Percentiles rank a stretch among this genome's conserved stretches.
Conservation (phyloP, 2,329 filamentous ascomycete species). For the Sarocladiaceae sp. region DNA sequence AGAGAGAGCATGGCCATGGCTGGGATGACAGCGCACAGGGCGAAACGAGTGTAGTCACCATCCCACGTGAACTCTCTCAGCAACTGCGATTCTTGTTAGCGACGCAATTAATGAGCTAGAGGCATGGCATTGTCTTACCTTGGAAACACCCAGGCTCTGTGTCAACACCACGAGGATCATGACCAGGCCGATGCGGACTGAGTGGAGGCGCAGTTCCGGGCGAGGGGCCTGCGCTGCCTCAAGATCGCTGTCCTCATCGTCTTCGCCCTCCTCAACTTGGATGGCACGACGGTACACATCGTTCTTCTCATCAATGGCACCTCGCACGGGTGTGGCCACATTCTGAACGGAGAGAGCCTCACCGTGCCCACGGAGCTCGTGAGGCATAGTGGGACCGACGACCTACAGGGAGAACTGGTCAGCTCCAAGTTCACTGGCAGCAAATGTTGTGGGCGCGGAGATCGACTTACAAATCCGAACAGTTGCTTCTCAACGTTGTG, state of each 20-base stretch:
- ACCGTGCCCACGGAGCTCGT: constrained; percentile 17
- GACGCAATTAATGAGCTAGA: not conserved
- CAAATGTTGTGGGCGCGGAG: not conserved
- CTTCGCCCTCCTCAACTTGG: constrained; percentile 21
- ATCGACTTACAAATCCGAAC: constrained; percentile 18
- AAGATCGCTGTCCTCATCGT: constrained; percentile 15
- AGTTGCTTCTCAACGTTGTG: constrained; percentile 22
- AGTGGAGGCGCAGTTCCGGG: constrained; percentile 18
- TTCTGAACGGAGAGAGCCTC: constrained; percentile 10
- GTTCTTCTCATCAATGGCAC: constrained; percentile 21
- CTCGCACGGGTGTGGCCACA: constrained; percentile 17
- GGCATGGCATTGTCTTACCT: constrained; percentile 13
- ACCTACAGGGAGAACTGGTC: not conserved
- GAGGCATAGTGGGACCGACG: constrained; percentile 21
- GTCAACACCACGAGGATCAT: constrained; percentile 22
- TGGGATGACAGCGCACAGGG: not conserved
- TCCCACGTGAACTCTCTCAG: not conserved
- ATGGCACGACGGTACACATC: constrained; percentile 20
- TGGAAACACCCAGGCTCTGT: constrained; percentile 20
- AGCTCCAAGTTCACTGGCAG: not conserved
- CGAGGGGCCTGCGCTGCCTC: constrained; percentile 17
- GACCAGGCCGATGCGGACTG: constrained; percentile 20
- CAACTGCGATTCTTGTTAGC: not conserved
- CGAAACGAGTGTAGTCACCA: not conserved
- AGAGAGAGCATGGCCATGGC: not conserved